Percentiles rank a stretch among this genome's conserved stretches.
phyloP scores from a whole-genome alignment of 192 early-diverging fungal genomes.

The Spizellomyces sp. region DNA sequence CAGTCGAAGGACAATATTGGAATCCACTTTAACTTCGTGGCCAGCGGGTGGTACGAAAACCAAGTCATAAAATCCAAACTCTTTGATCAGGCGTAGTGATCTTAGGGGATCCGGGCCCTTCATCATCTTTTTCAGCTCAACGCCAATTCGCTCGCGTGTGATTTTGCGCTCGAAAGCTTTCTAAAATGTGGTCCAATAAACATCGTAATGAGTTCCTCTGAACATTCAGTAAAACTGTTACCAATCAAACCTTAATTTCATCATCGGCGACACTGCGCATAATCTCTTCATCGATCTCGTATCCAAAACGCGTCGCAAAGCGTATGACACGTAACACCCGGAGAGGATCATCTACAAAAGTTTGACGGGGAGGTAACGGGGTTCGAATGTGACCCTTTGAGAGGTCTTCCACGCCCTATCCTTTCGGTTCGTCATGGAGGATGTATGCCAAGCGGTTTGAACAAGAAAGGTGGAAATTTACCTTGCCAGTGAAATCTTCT shows the following conservation, averaged over 20 bases:
- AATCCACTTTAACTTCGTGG: constrained; percentile 23
- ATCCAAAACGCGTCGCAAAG: constrained; percentile 91
- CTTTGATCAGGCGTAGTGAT: constrained; percentile 49
- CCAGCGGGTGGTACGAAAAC: constrained; percentile 39
- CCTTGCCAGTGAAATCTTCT: constrained; percentile 34
- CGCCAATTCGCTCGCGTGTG: constrained; percentile 87
- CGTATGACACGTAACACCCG: constrained; percentile 91
- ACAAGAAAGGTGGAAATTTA: not conserved
- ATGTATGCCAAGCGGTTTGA: not conserved
- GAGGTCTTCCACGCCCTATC: constrained; percentile 76
- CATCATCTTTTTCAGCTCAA: constrained; percentile 94
- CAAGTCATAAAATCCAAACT: constrained; percentile 46
- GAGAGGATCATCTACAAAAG: constrained; percentile 94
- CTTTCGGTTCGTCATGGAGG: not conserved
- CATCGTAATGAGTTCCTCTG: not conserved
- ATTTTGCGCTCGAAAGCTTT: constrained; percentile 78
- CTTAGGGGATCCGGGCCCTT: constrained; percentile 57
- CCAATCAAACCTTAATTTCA: constrained; percentile 51
- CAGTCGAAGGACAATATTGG: not conserved
- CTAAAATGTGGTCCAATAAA: constrained; percentile 22
- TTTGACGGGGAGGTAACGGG: constrained; percentile 84
- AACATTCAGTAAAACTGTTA: too few species aligned
- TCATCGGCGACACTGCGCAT: constrained; percentile 54
- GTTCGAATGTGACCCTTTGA: constrained; percentile 75
- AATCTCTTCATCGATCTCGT: constrained; percentile 71